Conservation (phyloP, 1,139 yeast genomes). For the Chernovozyma sophiae-reginae region DNA sequence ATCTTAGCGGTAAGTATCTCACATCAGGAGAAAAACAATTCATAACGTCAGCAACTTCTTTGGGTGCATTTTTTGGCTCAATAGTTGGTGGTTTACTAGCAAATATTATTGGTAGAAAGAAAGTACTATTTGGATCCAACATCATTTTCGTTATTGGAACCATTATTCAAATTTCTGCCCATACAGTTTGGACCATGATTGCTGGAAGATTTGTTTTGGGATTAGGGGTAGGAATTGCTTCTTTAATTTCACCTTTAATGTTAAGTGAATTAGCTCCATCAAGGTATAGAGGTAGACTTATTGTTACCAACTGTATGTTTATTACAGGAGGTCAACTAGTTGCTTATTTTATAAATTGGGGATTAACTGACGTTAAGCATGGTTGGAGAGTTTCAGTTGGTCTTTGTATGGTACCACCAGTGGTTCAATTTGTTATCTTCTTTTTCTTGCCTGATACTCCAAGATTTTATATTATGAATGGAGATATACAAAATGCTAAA, state of each 20-base stretch:
- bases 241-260: conserved; percentile 85
- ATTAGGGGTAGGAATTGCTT: conserved; percentile 93
- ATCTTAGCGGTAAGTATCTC: conserved; percentile 46
- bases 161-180: conserved; percentile 73
- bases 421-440: conserved; percentile 69
- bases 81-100: conserved; percentile 74
- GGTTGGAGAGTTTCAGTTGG: conserved; percentile 97
- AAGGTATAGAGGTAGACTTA: conserved; percentile 81
- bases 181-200: conserved; percentile 85
- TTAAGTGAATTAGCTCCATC: conserved; percentile 92
- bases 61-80: conserved; percentile 85
- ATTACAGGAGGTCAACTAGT: conserved; percentile 89
- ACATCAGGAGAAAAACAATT: conserved; percentile 79
- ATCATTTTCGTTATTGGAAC: conserved; percentile 79
- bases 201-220: conserved; percentile 90
- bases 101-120: conserved; percentile 28
- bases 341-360: conserved; percentile 93
- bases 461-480: conserved; percentile 73
- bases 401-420: conserved; percentile 82
- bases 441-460: conserved; percentile 94
- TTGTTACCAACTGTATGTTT: conserved; percentile 62
- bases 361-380: conserved; percentile 62
- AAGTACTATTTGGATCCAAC: conserved; percentile 42
- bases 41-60: conserved; percentile 91
- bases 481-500: conserved; percentile 61